Percentiles rank a stretch among this genome's conserved stretches.
Evolutionary conservation across 1,284 basidiomycete genomes (phyloP).

Genomic region (Cryptococcus hybrid): DNA sequence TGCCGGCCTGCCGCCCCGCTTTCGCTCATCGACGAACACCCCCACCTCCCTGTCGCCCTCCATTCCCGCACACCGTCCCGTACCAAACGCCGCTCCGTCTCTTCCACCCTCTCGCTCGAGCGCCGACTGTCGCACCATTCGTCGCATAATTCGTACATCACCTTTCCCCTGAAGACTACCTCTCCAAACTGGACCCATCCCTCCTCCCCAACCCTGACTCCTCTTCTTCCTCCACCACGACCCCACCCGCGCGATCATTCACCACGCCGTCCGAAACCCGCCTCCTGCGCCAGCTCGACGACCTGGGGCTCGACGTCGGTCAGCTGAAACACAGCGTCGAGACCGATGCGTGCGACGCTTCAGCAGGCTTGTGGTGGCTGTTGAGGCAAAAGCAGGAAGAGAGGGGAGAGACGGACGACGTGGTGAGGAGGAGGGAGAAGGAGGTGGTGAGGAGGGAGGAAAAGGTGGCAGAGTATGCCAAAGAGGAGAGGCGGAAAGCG

Average conservation of each 20-base stretch:
- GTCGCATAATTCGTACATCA: slow-evolving; percentile 41
- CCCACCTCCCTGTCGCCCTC: slow-evolving; percentile 45
- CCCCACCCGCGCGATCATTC: slow-evolving; percentile 52
- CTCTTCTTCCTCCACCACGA: too few relatives aligned
- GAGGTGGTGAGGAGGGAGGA: slow-evolving; percentile 25
- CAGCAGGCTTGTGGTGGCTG: slow-evolving; percentile 96
- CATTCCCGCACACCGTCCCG: slow-evolving; percentile 81
- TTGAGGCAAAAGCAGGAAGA: slow-evolving; percentile 66
- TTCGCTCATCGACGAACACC: slow-evolving; percentile 34
- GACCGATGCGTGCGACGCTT: slow-evolving; percentile 87
- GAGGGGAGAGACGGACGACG: slow-evolving; percentile 44
- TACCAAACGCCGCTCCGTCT: slow-evolving; percentile 90
- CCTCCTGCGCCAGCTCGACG: slow-evolving; percentile 70
- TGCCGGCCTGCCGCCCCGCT: slow-evolving; percentile 3
- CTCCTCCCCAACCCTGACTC: slow-evolving; percentile 56
- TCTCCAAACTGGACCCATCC: slow-evolving; percentile 65
- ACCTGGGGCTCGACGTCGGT: slow-evolving; percentile 84
- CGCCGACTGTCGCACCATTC: slow-evolving; percentile 45
- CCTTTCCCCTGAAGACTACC: slow-evolving; percentile 58
- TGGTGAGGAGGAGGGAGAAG: slow-evolving; percentile 27
- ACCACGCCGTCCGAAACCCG: slow-evolving; percentile 77
- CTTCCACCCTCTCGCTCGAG: slow-evolving; percentile 62
- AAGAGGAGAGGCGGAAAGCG: slow-evolving; percentile 30
- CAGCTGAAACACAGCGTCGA: slow-evolving; percentile 92
- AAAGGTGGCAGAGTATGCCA: slow-evolving; percentile 27